Evolutionary conservation across 768 basidiomycete species (phyloP).

Genomic region (Gelatoporia subvermispora): DNA sequence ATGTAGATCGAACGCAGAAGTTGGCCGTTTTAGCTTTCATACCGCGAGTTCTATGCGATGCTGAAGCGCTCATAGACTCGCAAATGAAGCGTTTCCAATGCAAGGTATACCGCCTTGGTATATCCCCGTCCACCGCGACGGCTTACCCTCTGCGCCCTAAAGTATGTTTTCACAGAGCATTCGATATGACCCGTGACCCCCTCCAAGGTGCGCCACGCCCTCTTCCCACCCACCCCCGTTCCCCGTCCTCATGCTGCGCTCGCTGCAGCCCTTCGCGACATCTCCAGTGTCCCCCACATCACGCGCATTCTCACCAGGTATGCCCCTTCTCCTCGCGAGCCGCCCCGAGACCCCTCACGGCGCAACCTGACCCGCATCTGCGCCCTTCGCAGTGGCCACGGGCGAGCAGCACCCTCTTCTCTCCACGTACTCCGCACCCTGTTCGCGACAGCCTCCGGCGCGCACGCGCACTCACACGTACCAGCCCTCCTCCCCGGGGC

Average conservation of each 20-base stretch:
- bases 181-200: slow-evolving; percentile 63
- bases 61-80: slow-evolving; percentile 37
- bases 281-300: slow-evolving; percentile 56
- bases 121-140: not conserved
- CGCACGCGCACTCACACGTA: slow-evolving; percentile 26
- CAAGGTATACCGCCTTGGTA: slow-evolving; percentile 43
- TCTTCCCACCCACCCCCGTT: not conserved
- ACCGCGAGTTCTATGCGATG: not conserved
- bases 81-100: slow-evolving; percentile 51
- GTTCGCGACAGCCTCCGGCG: slow-evolving; percentile 2
- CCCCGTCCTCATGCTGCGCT: not conserved
- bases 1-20: slow-evolving; percentile 53
- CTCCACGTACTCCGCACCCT: slow-evolving; percentile 13
- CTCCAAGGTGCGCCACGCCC: slow-evolving; percentile 39
- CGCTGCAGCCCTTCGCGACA: slow-evolving; percentile 32
- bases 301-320: slow-evolving; percentile 81
- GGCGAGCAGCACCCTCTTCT: slow-evolving; percentile 29
- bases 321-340: not conserved
- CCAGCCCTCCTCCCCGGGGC: slow-evolving; percentile 63
- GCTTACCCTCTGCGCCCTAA: not conserved
- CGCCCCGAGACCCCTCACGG: not conserved
- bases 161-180: slow-evolving; percentile 80
- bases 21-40: slow-evolving; percentile 25
- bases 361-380: not conserved
- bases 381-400: slow-evolving; percentile 52